A percentile compares a stretch with the other conserved stretches of the same genome.
Evolutionary conservation across 345 rosid genomes (phyloP).

Genomic region (Aquilaria yunnanensis): DNA sequence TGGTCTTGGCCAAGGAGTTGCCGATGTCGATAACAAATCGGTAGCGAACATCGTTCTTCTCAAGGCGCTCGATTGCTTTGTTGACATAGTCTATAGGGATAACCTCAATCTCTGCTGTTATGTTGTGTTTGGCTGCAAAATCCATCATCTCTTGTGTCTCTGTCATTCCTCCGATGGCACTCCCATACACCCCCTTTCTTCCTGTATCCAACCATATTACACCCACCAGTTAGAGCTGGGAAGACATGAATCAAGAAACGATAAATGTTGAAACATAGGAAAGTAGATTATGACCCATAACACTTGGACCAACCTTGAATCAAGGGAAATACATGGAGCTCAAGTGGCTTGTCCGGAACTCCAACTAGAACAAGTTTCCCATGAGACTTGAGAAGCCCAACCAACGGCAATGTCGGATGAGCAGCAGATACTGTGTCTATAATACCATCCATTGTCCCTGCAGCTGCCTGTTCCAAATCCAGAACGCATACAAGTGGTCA

Average conservation of each 20-base stretch:
- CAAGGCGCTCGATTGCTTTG: constrained; percentile 40
- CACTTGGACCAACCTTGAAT: constrained; percentile 19
- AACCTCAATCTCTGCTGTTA: constrained; percentile 47
- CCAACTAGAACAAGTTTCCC: constrained; percentile 54
- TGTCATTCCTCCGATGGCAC: constrained; percentile 40
- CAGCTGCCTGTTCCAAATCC: constrained; percentile 20
- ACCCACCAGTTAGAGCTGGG: no score
- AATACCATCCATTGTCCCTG: constrained; percentile 48
- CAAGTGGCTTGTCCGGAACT: constrained; percentile 39
- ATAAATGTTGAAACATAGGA: no score
- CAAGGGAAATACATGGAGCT: constrained; percentile 31
- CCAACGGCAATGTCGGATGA: constrained; percentile 38
- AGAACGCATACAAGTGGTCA: no score
- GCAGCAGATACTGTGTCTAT: constrained; percentile 50
- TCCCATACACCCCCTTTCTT: constrained; percentile 39
- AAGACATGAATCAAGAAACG: no score
- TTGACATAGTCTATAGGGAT: constrained; percentile 43
- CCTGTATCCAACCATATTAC: constrained; percentile 18
- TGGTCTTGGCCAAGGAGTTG: constrained; percentile 27
- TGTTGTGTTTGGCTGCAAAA: constrained; percentile 40
- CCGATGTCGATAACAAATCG: constrained; percentile 56
- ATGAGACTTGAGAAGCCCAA: constrained; percentile 37
- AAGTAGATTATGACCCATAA: no score
- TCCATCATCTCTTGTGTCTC: constrained; percentile 58
- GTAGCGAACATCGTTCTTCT: constrained; percentile 40